Base-by-base conservation (phyloP, 2,329 filamentous ascomycete species). In the Ophiostoma sp. region DNA sequence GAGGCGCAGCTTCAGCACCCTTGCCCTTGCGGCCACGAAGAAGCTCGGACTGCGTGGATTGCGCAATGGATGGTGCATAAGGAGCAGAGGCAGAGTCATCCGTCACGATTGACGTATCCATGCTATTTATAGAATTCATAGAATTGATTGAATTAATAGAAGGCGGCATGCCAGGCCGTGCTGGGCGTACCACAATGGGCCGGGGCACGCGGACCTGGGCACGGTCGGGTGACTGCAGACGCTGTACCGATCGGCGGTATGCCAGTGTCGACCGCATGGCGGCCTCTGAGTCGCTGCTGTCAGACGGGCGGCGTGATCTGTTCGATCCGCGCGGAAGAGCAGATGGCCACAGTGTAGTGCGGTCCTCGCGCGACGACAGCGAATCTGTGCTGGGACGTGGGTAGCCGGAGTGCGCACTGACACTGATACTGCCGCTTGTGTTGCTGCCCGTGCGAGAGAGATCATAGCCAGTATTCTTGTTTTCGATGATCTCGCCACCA, bases 401-500 rank as follows among this genome's bases (percentile, higher is more conserved):
- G 44, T 68, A 67, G 41, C 44, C 35, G 7, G 33, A 20, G 35
- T n/a, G 31, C 20, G 33, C 60, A 41, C n/a, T 23, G 62, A 39
- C 62, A 27, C 35, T 36, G 17, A 23, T 17, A 65, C 62, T 65
- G 8, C 7, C 35, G 35, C 62, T 65, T 20, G 62, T 65, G 15
- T 35, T 48, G 35, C 31, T 31, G 3, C 41, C 20, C 13, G 65
- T 67, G 36, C 36, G 65, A 8, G 65, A 23, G 1, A 67, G 11
- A 27, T 67, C 65, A 33, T 67, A 67, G 66, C 66, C 41, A 1
- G 79, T 76, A 73, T 90, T 90, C 54, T 82, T 80, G 74, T 89
- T 89, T 75, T 89, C 85, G 54, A 89, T 77, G 7, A 90, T 78
- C 72, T 85, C 86, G 36, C 88, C 88, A 8, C 88, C 88, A 13